These are phyloP conservation scores for Talaromyces pinophilus DNA, from an alignment of 2,329 filamentous ascomycete species.

Conservation along the genomic window DNA sequence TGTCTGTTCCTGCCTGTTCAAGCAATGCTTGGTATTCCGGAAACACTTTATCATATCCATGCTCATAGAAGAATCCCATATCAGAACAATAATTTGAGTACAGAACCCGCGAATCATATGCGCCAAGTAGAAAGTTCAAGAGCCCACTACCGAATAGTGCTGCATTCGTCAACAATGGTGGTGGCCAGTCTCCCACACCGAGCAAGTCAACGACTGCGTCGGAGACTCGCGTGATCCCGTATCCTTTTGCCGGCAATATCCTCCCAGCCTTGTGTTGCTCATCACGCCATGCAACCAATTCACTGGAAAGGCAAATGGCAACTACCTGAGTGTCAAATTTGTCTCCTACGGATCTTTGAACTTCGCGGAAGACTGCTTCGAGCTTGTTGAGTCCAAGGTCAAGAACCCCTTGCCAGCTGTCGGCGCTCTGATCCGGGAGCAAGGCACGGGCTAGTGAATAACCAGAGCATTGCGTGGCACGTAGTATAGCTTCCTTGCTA, in stretches of 20 bases:
- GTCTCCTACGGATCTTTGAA: not conserved
- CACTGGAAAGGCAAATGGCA: slow-evolving; percentile 16
- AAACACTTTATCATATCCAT: not conserved
- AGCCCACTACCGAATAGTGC: not conserved
- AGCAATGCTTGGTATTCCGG: not conserved
- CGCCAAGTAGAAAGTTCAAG: not conserved
- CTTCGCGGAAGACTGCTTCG: not conserved
- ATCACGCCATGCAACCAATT: slow-evolving; percentile 24
- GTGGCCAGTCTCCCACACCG: not conserved
- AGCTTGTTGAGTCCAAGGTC: not conserved
- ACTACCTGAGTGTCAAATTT: not conserved
- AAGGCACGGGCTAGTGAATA: not conserved
- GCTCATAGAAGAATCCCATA: not conserved
- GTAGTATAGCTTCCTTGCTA: not conserved
- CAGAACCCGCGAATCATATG: not conserved
- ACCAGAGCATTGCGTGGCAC: not conserved
- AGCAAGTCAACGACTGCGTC: slow-evolving; percentile 20
- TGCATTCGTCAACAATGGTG: not conserved
- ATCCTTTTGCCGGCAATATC: slow-evolving; percentile 26
- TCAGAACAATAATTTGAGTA: not conserved
- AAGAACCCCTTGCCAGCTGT: not conserved
- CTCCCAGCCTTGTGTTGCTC: slow-evolving; percentile 23
- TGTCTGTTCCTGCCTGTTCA: not conserved
- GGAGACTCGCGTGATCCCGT: slow-evolving; percentile 23
- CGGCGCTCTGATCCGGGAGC: not conserved